Percentiles rank a stretch among this genome's conserved stretches.
Evolutionary conservation across 2,329 filamentous ascomycete species (phyloP).

Genomic region (Cladophialophora psammophila): DNA sequence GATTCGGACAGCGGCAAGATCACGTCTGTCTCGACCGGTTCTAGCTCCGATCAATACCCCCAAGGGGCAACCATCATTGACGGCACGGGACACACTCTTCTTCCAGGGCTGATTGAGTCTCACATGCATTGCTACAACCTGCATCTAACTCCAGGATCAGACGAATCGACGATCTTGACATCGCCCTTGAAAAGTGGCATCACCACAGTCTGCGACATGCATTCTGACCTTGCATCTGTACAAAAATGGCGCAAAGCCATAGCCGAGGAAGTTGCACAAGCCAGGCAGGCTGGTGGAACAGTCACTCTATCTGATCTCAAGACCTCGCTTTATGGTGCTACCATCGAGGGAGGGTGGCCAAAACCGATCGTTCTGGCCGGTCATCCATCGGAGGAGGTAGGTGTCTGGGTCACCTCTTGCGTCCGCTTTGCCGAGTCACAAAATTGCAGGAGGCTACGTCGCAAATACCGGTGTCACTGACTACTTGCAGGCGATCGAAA

Average conservation of each 20-base stretch:
- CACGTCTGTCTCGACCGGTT: conserved; percentile 34
- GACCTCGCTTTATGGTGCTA: conserved; percentile 57
- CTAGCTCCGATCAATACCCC: conserved; percentile 18
- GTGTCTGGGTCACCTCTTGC: conserved; percentile 1
- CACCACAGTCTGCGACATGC: conserved; percentile 41
- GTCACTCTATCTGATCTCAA: conserved; percentile 54
- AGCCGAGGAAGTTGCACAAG: conserved; percentile 33
- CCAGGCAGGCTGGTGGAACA: conserved; percentile 26
- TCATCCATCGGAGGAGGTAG: conserved; percentile 43
- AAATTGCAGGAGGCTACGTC: not conserved
- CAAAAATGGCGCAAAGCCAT: conserved; percentile 28
- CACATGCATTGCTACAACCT: conserved; percentile 37
- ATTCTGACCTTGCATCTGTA: conserved; percentile 35
- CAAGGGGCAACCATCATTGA: conserved; percentile 36
- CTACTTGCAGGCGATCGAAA: conserved; percentile 41
- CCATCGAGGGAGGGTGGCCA: conserved; percentile 62
- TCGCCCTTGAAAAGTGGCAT: conserved; percentile 38
- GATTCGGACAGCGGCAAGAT: conserved; percentile 36
- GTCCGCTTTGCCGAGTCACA: not conserved
- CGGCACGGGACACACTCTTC: conserved; percentile 37
- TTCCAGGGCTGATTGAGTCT: conserved; percentile 40
- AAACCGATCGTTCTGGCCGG: conserved; percentile 41
- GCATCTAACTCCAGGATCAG: conserved; percentile 35
- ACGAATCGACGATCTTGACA: conserved; percentile 30
- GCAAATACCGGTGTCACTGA: conserved; percentile 5